Percentiles rank a stretch among this genome's conserved stretches.
phyloP scores from a whole-genome alignment of 2,329 filamentous ascomycete genomes.

The Ramichloridium luteum region DNA sequence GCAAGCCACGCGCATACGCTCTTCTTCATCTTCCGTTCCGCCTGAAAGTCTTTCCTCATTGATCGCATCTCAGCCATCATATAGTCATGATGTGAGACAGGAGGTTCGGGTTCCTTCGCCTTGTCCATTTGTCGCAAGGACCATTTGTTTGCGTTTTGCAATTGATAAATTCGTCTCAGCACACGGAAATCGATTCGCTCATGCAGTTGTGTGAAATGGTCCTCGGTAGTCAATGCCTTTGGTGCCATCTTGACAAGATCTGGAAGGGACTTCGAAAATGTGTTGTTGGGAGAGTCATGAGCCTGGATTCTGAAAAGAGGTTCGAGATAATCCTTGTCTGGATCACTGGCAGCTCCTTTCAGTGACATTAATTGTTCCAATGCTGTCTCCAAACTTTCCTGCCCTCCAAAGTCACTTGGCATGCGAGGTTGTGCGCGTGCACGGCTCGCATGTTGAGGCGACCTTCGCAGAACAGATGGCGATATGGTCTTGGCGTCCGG shows the following conservation, averaged over 20 bases:
- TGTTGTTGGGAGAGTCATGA: constrained; percentile 40
- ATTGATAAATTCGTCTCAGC: constrained; percentile 71
- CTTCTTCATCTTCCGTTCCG: constrained; percentile 90
- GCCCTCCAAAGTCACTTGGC: too few species aligned
- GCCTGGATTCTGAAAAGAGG: constrained; percentile 48
- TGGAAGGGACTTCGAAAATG: constrained; percentile 42
- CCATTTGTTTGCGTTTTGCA: constrained; percentile 89
- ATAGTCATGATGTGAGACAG: constrained; percentile 71
- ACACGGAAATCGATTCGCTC: constrained; percentile 83
- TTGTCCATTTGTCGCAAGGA: constrained; percentile 80
- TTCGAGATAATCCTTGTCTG: constrained; percentile 47
- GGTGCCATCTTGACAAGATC: constrained; percentile 70
- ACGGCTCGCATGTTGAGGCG: too few species aligned
- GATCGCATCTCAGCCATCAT: constrained; percentile 87
- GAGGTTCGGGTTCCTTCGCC: constrained; percentile 65
- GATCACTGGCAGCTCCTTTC: constrained; percentile 35
- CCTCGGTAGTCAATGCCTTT: constrained; percentile 78
- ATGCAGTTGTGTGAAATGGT: constrained; percentile 69
- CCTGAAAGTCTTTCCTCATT: constrained; percentile 93
- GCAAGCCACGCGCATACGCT: constrained; percentile 69
- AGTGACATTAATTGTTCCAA: constrained; percentile 26
- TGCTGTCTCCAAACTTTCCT: too few species aligned
- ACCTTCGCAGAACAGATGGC: too few species aligned
- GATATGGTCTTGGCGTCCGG: too few species aligned
- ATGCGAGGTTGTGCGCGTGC: too few species aligned